phyloP scores from a whole-genome alignment of 2,329 filamentous ascomycete genomes.

The Alternaria postmessia region DNA sequence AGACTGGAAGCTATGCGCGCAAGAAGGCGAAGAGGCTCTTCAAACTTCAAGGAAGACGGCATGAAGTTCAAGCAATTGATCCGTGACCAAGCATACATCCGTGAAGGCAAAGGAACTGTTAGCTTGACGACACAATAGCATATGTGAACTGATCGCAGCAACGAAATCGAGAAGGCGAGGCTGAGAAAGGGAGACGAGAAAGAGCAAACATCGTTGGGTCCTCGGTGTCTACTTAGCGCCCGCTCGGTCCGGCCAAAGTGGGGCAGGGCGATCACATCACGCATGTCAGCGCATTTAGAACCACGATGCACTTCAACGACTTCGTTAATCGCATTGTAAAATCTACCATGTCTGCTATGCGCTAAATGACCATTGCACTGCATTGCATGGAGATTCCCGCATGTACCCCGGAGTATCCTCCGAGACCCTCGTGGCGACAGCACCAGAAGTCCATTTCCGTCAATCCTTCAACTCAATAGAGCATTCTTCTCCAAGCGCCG shows the following conservation, averaged over 20 bases:
- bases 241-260: not conserved
- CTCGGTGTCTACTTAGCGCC: not conserved
- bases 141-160: not conserved
- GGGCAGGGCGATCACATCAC: not conserved
- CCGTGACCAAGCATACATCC: not conserved
- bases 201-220: slow-evolving; percentile 6
- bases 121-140: not conserved
- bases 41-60: not conserved
- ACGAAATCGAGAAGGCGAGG: not conserved
- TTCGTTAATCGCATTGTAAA: not conserved
- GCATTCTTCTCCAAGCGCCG: not conserved
- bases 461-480: not conserved
- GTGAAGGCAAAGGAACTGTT: not conserved
- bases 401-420: not conserved
- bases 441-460: not conserved
- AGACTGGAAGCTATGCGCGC: not conserved
- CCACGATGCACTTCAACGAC: not conserved
- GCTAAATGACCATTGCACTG: not conserved
- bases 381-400: not conserved
- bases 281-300: not conserved
- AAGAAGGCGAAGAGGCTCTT: not conserved
- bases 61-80: not conserved
- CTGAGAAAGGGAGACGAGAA: not conserved
- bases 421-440: not conserved
- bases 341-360: not conserved